Percentiles rank a stretch among this genome's conserved stretches.
These are phyloP conservation scores for Pichia sp. DNA, from an alignment of 1,139 yeast species.

Conservation along the genomic window DNA sequence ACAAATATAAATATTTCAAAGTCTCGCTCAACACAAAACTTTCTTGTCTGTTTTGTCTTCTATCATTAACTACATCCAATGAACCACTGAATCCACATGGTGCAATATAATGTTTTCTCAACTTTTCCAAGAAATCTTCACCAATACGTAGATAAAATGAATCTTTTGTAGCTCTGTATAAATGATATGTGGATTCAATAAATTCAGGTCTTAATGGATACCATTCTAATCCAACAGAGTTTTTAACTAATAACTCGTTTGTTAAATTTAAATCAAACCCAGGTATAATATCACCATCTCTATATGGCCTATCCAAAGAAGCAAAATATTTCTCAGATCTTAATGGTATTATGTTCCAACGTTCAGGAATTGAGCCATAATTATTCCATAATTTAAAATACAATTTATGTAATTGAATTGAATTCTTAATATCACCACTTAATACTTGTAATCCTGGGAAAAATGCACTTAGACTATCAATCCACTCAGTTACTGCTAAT, in stretches of 20 bases:
- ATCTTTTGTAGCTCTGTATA: conserved; percentile 79
- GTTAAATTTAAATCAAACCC: conserved; percentile 20
- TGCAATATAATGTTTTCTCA: conserved; percentile 46
- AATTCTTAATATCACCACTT: conserved; percentile 67
- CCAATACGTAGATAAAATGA: conserved; percentile 80
- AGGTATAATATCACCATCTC: conserved; percentile 18
- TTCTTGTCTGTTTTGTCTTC: conserved; percentile 77
- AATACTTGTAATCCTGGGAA: conserved; percentile 82
- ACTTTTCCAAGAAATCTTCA: conserved; percentile 49
- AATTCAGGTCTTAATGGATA: conserved; percentile 91
- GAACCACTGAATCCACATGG: conserved; percentile 81
- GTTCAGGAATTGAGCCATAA: conserved; percentile 78
- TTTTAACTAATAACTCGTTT: conserved; percentile 20
- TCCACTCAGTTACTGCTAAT: conserved; percentile 51
- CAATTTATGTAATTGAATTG: conserved; percentile 55
- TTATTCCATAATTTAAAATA: conserved; percentile 74
- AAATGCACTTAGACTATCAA: conserved; percentile 82
- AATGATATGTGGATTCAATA: conserved; percentile 77
- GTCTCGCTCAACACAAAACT: conserved; percentile 86
- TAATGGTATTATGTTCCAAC: conserved; percentile 53
- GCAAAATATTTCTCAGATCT: conserved; percentile 17
- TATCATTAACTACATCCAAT: conserved; percentile 59
- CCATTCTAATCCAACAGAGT: conserved; percentile 64
- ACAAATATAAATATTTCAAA: conserved; percentile 69
- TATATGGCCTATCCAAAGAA: conserved; percentile 11